A percentile compares a stretch with the other conserved stretches of the same genome.
These are phyloP conservation scores for Saccharum spontaneum DNA, from an alignment of 176 grass and related monocot species.

Conservation along the genomic window DNA sequence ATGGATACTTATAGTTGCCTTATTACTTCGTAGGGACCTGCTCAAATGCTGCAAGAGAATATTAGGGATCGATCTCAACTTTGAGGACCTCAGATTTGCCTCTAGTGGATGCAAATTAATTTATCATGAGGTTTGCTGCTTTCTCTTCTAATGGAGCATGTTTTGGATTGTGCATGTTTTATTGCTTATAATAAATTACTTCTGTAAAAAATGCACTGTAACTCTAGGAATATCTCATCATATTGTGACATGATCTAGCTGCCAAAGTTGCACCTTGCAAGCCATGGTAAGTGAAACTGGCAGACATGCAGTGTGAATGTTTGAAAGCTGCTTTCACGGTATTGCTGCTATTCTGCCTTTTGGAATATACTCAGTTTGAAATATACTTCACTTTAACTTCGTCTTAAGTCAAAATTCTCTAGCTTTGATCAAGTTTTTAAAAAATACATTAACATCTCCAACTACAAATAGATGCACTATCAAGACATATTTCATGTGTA, in stretches of 20 bases:
- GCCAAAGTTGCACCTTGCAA: background rate
- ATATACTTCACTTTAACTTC: background rate
- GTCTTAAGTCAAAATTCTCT: too few species aligned
- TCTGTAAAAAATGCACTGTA: background rate
- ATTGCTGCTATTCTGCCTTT: background rate
- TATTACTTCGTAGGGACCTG: conserved; percentile 65
- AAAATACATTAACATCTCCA: background rate
- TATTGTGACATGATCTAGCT: background rate
- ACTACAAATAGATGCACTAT: background rate
- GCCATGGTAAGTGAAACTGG: background rate
- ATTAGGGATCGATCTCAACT: conserved; percentile 45
- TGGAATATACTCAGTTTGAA: background rate
- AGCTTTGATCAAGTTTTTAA: too few species aligned
- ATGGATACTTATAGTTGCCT: conserved; percentile 28
- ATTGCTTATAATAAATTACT: background rate
- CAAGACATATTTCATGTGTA: background rate
- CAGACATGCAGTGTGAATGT: background rate
- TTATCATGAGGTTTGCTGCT: conserved; percentile 66
- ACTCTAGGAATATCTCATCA: conserved; percentile 11
- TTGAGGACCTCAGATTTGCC: conserved; percentile 49
- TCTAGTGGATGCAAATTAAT: conserved; percentile 57
- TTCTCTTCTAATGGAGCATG: background rate
- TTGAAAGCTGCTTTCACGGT: background rate
- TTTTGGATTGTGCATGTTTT: background rate
- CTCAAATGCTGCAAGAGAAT: conserved; percentile 98